phyloP scores from a whole-genome alignment of 208 protist species.

The Polymyxa betae region DNA sequence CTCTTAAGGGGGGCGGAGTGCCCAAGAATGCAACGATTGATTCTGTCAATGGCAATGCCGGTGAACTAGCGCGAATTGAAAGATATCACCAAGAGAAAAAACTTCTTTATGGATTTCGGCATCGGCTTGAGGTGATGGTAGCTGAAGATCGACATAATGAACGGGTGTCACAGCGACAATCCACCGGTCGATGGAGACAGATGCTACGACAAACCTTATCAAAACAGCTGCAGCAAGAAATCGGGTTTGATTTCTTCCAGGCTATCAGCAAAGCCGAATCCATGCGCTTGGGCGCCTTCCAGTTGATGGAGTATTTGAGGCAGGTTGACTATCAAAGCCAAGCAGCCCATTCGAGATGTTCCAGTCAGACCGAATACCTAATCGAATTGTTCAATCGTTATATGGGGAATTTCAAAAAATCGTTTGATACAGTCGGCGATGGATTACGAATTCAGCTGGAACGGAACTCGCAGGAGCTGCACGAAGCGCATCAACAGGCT shows the following conservation, averaged over 20 bases:
- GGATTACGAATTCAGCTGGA: background rate
- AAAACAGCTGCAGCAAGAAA: background rate
- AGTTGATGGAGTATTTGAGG: background rate
- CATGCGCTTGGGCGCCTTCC: background rate
- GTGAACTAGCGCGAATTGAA: background rate
- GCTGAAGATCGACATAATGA: background rate
- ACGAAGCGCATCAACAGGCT: background rate
- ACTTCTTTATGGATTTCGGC: background rate
- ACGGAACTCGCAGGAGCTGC: background rate
- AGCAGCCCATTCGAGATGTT: background rate
- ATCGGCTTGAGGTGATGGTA: background rate
- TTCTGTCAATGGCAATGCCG: background rate
- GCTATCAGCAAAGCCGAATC: background rate
- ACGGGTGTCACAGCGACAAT: background rate
- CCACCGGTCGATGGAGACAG: background rate
- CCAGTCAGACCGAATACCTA: background rate
- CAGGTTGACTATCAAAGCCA: background rate
- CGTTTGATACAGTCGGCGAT: background rate
- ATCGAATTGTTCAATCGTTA: background rate
- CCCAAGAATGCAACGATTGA: background rate
- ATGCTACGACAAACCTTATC: background rate
- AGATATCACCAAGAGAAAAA: background rate
- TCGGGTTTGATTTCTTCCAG: background rate
- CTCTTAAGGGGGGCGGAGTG: background rate
- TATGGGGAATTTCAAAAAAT: background rate